A percentile compares a stretch with the other conserved stretches of the same genome.
Evolutionary conservation across 805 yeast species (phyloP).

Genomic region (Cyberlindnera bimundalis): DNA sequence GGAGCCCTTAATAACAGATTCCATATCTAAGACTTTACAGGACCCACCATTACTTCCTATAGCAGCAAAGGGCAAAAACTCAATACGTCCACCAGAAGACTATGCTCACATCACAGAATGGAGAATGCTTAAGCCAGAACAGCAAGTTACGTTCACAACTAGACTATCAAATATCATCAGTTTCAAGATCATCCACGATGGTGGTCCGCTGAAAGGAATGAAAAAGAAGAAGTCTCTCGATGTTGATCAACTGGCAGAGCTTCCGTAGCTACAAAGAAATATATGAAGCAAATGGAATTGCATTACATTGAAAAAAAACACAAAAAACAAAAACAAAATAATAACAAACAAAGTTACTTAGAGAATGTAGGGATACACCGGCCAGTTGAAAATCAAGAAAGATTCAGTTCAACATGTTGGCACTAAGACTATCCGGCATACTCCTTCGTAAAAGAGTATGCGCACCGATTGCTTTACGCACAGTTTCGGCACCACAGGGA

Average conservation of each 20-base stretch:
- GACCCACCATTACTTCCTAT: conserved; percentile 21
- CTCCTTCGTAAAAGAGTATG: neutral
- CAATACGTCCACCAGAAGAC: conserved; percentile 17
- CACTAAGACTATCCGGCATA: conserved; percentile 30
- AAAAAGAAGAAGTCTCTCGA: conserved; percentile 3
- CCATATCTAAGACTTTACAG: conserved; percentile 9
- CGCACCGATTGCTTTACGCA: conserved; percentile 33
- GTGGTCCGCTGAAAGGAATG: conserved; percentile 6
- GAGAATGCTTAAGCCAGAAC: conserved; percentile 4
- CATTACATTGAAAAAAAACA: neutral
- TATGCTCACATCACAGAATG: conserved; percentile 18
- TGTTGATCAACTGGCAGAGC: conserved; percentile 1
- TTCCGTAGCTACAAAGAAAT: too few species aligned
- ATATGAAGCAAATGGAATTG: too few species aligned
- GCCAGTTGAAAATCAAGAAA: conserved; percentile 17
- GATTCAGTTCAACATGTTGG: conserved; percentile 16
- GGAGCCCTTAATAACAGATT: conserved; percentile 13
- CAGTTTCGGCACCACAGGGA: conserved; percentile 43
- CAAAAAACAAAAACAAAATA: neutral
- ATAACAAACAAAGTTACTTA: neutral
- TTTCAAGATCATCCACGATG: conserved; percentile 5
- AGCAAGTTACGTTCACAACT: neutral
- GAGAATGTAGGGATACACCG: conserved; percentile 27
- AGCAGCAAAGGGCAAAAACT: conserved; percentile 16
- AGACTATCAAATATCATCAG: conserved; percentile 2